A percentile compares a stretch with the other conserved stretches of the same genome.
Conservation (phyloP, 768 basidiomycete species). For the Boletellus emodensis region DNA sequence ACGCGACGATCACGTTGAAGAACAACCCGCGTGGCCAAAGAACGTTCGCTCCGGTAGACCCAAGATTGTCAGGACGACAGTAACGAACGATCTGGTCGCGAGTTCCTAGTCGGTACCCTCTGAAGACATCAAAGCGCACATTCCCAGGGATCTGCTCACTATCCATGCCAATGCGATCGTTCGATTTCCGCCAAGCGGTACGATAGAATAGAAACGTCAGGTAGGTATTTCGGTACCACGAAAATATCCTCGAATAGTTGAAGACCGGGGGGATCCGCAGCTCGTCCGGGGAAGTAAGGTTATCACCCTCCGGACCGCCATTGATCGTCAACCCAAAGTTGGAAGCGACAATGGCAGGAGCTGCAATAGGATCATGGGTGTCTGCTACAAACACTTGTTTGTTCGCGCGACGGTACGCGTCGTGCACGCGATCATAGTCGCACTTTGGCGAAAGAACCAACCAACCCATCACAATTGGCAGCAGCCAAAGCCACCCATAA, state of each 20-base stretch:
- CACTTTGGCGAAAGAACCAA: constrained; percentile 39
- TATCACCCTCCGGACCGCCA: neutral
- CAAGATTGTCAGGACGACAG: constrained; percentile 11
- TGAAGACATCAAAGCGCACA: neutral
- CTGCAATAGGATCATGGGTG: neutral
- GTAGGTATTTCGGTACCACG: constrained; percentile 20
- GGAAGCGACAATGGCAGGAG: neutral
- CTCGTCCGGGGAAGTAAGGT: constrained; percentile 22
- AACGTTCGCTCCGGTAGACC: neutral
- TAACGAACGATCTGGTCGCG: constrained; percentile 17
- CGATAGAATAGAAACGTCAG: constrained; percentile 16
- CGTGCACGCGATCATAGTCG: constrained; percentile 29
- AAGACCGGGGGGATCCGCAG: constrained; percentile 22
- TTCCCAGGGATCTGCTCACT: neutral
- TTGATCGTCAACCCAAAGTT: constrained; percentile 17
- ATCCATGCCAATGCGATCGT: constrained; percentile 2
- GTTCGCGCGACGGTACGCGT: constrained; percentile 16
- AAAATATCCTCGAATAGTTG: constrained; percentile 21
- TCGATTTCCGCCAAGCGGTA: constrained; percentile 10
- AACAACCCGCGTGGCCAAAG: constrained; percentile 24
- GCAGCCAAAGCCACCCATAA: constrained; percentile 42
- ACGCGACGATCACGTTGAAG: constrained; percentile 29
- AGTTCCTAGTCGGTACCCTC: constrained; percentile 16
- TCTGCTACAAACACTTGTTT: neutral
- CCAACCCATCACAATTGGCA: constrained; percentile 41